Evolutionary conservation across 192 early-diverging fungal genomes (phyloP), one percentile per base, ranked within the genome.

Genomic region (Coemansia reversa): DNA sequence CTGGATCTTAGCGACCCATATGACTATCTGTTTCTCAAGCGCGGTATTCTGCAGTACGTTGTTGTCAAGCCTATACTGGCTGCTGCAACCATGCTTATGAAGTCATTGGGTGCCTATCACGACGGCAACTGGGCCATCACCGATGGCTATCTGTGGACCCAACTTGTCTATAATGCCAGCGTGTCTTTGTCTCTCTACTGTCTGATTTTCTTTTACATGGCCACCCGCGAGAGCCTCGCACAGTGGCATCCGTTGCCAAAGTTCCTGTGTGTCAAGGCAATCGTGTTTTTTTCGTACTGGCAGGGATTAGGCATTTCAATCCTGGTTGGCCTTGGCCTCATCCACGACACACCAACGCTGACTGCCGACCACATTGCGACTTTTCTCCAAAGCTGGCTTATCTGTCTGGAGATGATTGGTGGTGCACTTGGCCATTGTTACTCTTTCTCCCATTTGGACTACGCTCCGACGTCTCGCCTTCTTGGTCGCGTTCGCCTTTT

Each of bases 251-350:
- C 95, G 16, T 65, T 98, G 52, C 93, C 95, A 30, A 98, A 98
- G 75, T 98, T 98, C 53, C 77, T 97, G 32, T 93, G 91, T 64
- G 86, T 98, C 66, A 98, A 98, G 76, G 89, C 91, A 5, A 89
- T 95, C 22, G 88, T 98, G 51, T 96, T 96, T 69, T 91, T 98
- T 66, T 92, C 93, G 1, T 98, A 92, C 73, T 98, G 94, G 92
- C 94, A 96, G 77, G 86, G 92, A 33, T 65, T 98, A 42, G 82
- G 86, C 7, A 85, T 98, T 45, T 88, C 95, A 18, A 83, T 98
- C 19, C 62, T 98, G 39, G 90, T 93, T 1, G 84, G 86, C 18
- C 69, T 85, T 1, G 92, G 92, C 6, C 58, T 90, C 24, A 91
- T 98, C 61, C 82, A 79, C 51, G 86, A 88, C 63, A 86, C 90